Evolutionary conservation across 2,329 filamentous ascomycete genomes (phyloP).

Genomic region (Cladosporium sp.): DNA sequence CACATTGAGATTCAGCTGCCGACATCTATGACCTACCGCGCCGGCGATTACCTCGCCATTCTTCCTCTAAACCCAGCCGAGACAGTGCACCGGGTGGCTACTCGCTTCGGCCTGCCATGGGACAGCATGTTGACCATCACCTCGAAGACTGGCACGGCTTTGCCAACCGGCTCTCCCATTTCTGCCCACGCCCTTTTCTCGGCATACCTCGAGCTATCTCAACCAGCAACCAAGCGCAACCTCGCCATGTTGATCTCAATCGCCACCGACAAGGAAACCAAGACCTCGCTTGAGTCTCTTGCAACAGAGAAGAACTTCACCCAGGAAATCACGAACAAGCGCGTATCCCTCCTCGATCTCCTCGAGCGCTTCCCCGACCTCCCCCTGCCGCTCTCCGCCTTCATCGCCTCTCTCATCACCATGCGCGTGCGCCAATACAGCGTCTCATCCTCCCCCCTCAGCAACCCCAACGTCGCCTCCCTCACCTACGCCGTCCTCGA

Average conservation of each 20-base stretch:
- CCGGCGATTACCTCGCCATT: constrained; percentile 73
- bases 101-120: constrained; percentile 62
- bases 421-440: constrained; percentile 53
- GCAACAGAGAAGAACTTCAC: constrained; percentile 35
- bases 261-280: constrained; percentile 44
- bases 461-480: constrained; percentile 28
- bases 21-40: constrained; percentile 56
- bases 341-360: constrained; percentile 62
- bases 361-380: constrained; percentile 60
- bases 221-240: constrained; percentile 66
- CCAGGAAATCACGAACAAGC: constrained; percentile 34
- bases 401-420: constrained; percentile 68
- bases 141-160: constrained; percentile 58
- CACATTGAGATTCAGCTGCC: constrained; percentile 44
- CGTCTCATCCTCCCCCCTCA: constrained; percentile 32
- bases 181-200: constrained; percentile 61
- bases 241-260: constrained; percentile 48
- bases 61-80: constrained; percentile 65
- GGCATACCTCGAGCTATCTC: constrained; percentile 68
- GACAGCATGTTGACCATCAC: constrained; percentile 49
- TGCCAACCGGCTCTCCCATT: constrained; percentile 59
- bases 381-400: constrained; percentile 60
- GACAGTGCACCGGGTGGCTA: constrained; percentile 60
- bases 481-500: constrained; percentile 62
- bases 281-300: constrained; percentile 48